Conservation (phyloP, 179 eudicot species). For the Corrigiola litoralis region DNA sequence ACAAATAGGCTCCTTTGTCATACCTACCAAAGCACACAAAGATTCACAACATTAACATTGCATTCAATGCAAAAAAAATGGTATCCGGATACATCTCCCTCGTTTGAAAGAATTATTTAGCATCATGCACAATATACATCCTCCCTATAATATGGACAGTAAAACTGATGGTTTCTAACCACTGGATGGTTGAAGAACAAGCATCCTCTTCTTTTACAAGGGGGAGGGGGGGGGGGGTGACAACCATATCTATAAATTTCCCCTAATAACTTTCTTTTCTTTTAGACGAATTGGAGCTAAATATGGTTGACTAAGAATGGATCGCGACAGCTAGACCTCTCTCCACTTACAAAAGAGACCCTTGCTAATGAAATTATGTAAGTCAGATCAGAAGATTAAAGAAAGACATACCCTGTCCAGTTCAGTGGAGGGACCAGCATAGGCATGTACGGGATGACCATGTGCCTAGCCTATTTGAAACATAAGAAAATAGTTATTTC, state of each 20-base stretch:
- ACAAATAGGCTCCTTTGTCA: constrained; percentile 80
- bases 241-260: too few species aligned
- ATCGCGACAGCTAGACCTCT: too few species aligned
- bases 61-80: not conserved
- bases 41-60: not conserved
- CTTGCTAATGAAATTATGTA: constrained; percentile 1
- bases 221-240: too few species aligned
- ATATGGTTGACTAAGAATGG: not conserved
- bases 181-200: too few species aligned
- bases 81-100: too few species aligned
- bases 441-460: constrained; percentile 98
- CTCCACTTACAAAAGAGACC: not conserved
- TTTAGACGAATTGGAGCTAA: too few species aligned
- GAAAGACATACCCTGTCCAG: constrained; percentile 76
- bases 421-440: constrained; percentile 91
- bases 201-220: too few species aligned
- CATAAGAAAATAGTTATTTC: constrained; percentile 1
- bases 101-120: too few species aligned
- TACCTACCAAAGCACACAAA: constrained; percentile 39
- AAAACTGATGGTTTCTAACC: too few species aligned
- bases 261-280: too few species aligned
- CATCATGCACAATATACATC: too few species aligned
- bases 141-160: too few species aligned
- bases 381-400: not conserved
- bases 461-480: constrained; percentile 76